phyloP scores from a whole-genome alignment of 2,329 filamentous ascomycete species.

The Nigrospora osmanthi region DNA sequence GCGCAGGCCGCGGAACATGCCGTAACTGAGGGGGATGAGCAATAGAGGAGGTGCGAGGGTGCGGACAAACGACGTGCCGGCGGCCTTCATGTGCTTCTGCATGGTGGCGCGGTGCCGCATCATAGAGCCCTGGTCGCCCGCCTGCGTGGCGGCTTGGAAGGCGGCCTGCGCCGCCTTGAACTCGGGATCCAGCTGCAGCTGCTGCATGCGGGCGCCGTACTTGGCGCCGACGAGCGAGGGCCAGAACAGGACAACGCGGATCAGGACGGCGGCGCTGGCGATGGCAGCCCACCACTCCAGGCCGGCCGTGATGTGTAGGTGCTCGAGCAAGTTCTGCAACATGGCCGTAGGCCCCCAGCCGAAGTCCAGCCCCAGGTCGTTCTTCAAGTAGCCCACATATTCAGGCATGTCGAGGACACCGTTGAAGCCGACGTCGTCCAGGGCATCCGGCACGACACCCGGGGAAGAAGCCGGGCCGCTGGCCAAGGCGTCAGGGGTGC shows the following conservation, averaged over 20 bases:
- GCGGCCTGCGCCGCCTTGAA: conserved; percentile 43
- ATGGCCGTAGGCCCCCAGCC: conserved; percentile 70
- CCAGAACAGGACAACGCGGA: conserved; percentile 60
- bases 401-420: conserved; percentile 58
- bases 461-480: conserved; percentile 5
- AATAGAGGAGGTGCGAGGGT: conserved; percentile 50
- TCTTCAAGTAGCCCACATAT: conserved; percentile 67
- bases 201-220: conserved; percentile 51
- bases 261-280: conserved; percentile 50
- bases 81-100: conserved; percentile 37
- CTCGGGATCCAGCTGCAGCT: conserved; percentile 45
- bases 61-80: conserved; percentile 45
- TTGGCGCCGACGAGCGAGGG: conserved; percentile 57
- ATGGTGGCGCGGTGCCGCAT: conserved; percentile 41
- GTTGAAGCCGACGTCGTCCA: conserved; percentile 23
- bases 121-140: conserved; percentile 36
- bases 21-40: conserved; percentile 63
- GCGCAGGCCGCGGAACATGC: conserved; percentile 69
- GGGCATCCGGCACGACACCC: conserved; percentile 19
- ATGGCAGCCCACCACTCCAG: conserved; percentile 81
- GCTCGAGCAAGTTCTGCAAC: conserved; percentile 73
- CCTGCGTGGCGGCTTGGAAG: conserved; percentile 33
- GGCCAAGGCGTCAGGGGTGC: conserved; percentile 21
- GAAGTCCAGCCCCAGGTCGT: conserved; percentile 77
- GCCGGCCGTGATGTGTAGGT: conserved; percentile 68